Percentiles rank a stretch among this genome's conserved stretches.
Evolutionary conservation across 2,329 filamentous ascomycete genomes (phyloP).

Genomic region (Aspergillus jensenii): DNA sequence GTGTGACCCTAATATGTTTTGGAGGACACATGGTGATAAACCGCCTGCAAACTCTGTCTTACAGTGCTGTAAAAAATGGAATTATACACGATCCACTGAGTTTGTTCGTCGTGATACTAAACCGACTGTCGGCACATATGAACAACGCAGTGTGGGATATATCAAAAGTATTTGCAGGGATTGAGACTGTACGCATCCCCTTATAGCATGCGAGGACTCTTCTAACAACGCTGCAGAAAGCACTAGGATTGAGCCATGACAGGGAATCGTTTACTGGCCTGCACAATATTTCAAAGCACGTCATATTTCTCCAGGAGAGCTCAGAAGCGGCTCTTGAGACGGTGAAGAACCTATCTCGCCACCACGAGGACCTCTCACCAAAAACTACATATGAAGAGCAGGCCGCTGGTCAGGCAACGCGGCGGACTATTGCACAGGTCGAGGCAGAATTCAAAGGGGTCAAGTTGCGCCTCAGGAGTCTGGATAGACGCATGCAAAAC

Average conservation of each 20-base stretch:
- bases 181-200: background rate
- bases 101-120: background rate
- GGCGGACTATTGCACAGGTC: background rate
- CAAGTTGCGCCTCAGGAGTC: background rate
- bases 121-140: background rate
- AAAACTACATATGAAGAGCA: background rate
- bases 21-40: background rate
- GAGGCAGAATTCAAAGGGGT: background rate
- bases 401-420: background rate
- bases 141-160: background rate
- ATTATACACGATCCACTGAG: background rate
- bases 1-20: background rate
- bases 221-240: background rate
- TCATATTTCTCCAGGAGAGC: slow-evolving; percentile 1
- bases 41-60: background rate
- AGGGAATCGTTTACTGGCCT: background rate
- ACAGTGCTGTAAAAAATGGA: background rate
- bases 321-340: background rate
- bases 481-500: slow-evolving; percentile 2
- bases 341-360: background rate
- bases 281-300: slow-evolving; percentile 1
- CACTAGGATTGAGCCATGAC: background rate
- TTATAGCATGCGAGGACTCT: too few species aligned
- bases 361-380: background rate
- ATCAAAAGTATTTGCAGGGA: background rate